Base-by-base conservation (phyloP, 495 filamentous ascomycete species). In the Chaetomium cochliodes region DNA sequence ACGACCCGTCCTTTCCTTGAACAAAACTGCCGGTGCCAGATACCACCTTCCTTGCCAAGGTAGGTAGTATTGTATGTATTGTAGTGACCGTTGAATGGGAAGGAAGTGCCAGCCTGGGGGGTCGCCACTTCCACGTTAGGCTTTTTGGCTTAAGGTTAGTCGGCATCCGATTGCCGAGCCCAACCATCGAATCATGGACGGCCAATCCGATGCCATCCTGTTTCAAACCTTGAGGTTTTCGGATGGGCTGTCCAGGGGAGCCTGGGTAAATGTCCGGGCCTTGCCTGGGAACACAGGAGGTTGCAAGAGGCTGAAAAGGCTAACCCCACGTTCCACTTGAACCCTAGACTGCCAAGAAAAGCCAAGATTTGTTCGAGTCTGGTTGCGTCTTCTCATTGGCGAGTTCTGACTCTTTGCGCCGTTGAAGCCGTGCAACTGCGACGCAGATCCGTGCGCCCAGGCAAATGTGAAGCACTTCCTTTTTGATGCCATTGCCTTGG, bases 271-370 rank as follows among this genome's bases (percentile, higher is more conserved):
- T 52, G 23, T 25, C 42, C 26, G 25, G 26, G 25, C 22, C 2
- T 54, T 37, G 33, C 5, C 33, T 37, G 33, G 33, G 33, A 20
- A 22, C 41, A 22, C 16, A 50, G 22, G 60, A 51, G 37, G 41
- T 60, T 33, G 39, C 56, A 63, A 65, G 70, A 72, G 65, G 65
- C 65, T 70, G 46, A 70, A 58, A 68, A 51, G 49, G 37, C 58
- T 41, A 60, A 68, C 47, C 67, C 61, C 58, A 62, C 23, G 37
- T 12, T 2, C 4, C 16, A 5, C 2, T 23, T 15, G 12, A 22
- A 4, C 5, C 7, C 18, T 39, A 44, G 22, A 37, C 23, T 23
- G 62, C 62, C 62, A 64, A 64, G 62, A 39, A 47, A 63, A 63
- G 60, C 41, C 60, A 56, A 56, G 60, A 54, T 37, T 18, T 5